Base-by-base conservation (phyloP, 345 rosid species). In the Eucalyptus marginata region DNA sequence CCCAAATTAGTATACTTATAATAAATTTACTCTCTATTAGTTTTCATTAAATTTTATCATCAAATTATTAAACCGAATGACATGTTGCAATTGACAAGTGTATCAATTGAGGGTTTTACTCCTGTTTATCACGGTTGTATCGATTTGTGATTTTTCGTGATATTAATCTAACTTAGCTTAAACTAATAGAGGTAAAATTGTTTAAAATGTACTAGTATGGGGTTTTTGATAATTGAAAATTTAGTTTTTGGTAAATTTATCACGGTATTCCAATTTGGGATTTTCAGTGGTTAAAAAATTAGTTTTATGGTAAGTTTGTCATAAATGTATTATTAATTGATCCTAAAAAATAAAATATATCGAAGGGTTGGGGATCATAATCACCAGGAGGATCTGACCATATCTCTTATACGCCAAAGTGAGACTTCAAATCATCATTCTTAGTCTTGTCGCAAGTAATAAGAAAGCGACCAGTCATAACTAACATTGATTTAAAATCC, bases 241-340 rank as follows among this genome's bases (percentile, higher is more conserved):
- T 22, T 22, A 9, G 29, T 24, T 56, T 56, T 24, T 24, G 29
- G 3, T 56, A 56, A 56, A 56, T 56, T 56, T 56, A 9, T 56
- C 12, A 4, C 0, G 0, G 5, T 56, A 56, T 56, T 22, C 12
- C 0, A 56, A 3, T 24, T 24, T 56, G 29, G 3, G 13, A 22
- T 2, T 56, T 22, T 56, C 0, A 4, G 6, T 22, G 6, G 62
- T 24, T 0, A 56, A 56, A 56, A 22, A 56, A 56, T 56, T 56
- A 9, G 0, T 56, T 56, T 56, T 56, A 1, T 24, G 3, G 1
- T 56, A 24, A 56, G 1, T 56, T 56, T 56, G 0, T 56, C 12
- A 56, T 10, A 9, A 56, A 1, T 56, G 3, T 56, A 56, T 56
- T 24, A 56, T 1, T 56, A 22, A 56, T 56, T 56, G 29, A 56